These are phyloP conservation scores for Vigna trinervia DNA, from an alignment of 306 rosid genomes.

Conservation along the genomic window DNA sequence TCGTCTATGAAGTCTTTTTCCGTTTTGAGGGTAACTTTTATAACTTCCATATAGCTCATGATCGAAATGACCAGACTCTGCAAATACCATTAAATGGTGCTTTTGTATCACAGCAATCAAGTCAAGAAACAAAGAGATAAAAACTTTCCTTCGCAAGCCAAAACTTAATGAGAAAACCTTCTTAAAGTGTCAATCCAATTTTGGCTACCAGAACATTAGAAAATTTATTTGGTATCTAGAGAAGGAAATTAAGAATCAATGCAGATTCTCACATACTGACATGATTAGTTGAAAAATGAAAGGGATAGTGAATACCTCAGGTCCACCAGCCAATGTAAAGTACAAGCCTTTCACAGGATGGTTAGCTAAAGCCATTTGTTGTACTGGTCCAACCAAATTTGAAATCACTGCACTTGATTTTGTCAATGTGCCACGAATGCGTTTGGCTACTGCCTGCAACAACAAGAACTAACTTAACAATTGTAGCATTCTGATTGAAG, in stretches of 20 bases:
- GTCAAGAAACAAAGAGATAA: background rate
- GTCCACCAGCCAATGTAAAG: constrained; percentile 51
- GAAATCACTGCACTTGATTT: constrained; percentile 62
- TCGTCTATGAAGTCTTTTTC: constrained; percentile 57
- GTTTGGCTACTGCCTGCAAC: constrained; percentile 58
- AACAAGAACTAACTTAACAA: background rate
- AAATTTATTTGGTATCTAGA: background rate
- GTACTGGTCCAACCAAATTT: constrained; percentile 64
- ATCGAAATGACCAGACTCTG: constrained; percentile 62
- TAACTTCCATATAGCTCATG: constrained; percentile 59
- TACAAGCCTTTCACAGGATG: constrained; percentile 57
- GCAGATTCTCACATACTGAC: background rate
- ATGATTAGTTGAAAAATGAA: background rate
- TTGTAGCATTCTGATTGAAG: constrained; percentile 6
- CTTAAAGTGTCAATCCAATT: background rate
- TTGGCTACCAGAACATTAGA: background rate
- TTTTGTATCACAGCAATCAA: background rate
- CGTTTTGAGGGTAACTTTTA: constrained; percentile 50
- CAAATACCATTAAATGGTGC: constrained; percentile 4
- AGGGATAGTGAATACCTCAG: constrained; percentile 56
- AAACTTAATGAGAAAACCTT: background rate
- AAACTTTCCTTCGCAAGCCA: background rate
- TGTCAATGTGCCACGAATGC: constrained; percentile 45
- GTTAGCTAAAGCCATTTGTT: constrained; percentile 57
- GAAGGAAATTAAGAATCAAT: background rate